Percentiles rank a stretch among this genome's conserved stretches.
Evolutionary conservation across 306 rosid genomes (phyloP).

Genomic region (Fragaria ananassa): DNA sequence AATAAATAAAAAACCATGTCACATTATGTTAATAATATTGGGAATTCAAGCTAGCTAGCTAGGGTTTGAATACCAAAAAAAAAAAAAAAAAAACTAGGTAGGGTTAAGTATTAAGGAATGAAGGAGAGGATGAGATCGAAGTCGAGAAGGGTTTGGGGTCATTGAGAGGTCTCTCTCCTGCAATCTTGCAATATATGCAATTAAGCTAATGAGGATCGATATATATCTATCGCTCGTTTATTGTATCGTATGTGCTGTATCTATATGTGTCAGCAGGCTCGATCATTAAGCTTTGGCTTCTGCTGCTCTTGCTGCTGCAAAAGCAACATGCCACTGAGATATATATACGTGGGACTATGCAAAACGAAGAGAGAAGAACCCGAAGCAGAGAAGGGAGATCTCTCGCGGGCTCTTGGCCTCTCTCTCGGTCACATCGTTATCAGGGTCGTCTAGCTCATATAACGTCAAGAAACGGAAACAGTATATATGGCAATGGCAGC

Average conservation of each 20-base stretch:
- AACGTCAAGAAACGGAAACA: background rate
- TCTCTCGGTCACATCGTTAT: constrained; percentile 5
- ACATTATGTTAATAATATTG: too few species aligned
- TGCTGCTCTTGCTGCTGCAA: constrained; percentile 35
- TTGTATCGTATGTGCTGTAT: background rate
- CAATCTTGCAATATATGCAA: constrained; percentile 10
- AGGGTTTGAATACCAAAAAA: too few species aligned
- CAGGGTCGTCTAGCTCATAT: background rate
- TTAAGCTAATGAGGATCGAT: background rate
- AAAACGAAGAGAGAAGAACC: background rate
- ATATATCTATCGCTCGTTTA: background rate
- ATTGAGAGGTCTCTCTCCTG: constrained; percentile 39
- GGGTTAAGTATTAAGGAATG: background rate
- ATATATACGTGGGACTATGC: constrained; percentile 33
- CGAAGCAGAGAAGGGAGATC: background rate
- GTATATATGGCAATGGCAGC: background rate
- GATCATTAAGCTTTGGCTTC: background rate
- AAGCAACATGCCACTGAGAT: constrained; percentile 65
- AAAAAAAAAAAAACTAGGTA: background rate
- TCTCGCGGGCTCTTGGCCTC: constrained; percentile 15
- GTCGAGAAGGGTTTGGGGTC: background rate
- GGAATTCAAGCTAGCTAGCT: background rate
- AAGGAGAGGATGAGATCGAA: background rate
- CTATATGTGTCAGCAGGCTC: constrained; percentile 37
- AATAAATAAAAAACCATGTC: too few species aligned